Evolutionary conservation across 768 basidiomycete genomes (phyloP), one percentile per base, ranked within the genome.

Genomic region (Roridomyces roridus): DNA sequence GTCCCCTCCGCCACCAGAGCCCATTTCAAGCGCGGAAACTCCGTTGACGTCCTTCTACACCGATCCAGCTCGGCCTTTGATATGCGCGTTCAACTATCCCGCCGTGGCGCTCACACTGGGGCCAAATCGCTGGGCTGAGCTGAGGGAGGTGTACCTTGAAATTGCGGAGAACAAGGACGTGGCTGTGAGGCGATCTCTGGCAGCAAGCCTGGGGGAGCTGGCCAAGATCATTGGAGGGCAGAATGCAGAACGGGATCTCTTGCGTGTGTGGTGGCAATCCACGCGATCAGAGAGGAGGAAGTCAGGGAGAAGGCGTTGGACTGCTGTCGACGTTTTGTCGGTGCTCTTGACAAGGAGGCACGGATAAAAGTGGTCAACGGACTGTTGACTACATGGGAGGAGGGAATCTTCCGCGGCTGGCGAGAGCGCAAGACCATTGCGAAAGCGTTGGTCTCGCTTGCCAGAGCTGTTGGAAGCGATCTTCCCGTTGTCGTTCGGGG

Each of bases 11-110:
- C 45, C 46, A 26, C 46, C 25, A n/a, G n/a, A n/a, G 36, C 15
- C 20, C 50, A 26, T 31, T 5, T 41, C 36, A 36, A 40, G 47
- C 11, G 17, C 52, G 31, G 49, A 52, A 6, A 58, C 51, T 36
- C 61, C 73, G 40, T 54, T 79, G 57, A 79, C 81, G 51, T 71
- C 75, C 31, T 82, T 85, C 65, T 82, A 79, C 65, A 77, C 80
- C 35, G 89, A 94, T 67, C 83, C 86, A 4, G 83, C 88, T 45
- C 85, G 92, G 11, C 83, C 89, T 2, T 76, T 92, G 20, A 85
- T 92, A 39, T 91, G 89, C 68, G 91, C 91, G 6, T 94, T 93
- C 74, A 94, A 97, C 73, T 91, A 91, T 67, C 96, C 96, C 21
- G 96, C 94, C 6, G 91, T 98, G 8, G 85, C 87, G 4, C 79